Evolutionary conservation across 2,329 filamentous ascomycete genomes (phyloP), one percentile per base, ranked within the genome.

Genomic region (Aspergillus fijiensis): DNA sequence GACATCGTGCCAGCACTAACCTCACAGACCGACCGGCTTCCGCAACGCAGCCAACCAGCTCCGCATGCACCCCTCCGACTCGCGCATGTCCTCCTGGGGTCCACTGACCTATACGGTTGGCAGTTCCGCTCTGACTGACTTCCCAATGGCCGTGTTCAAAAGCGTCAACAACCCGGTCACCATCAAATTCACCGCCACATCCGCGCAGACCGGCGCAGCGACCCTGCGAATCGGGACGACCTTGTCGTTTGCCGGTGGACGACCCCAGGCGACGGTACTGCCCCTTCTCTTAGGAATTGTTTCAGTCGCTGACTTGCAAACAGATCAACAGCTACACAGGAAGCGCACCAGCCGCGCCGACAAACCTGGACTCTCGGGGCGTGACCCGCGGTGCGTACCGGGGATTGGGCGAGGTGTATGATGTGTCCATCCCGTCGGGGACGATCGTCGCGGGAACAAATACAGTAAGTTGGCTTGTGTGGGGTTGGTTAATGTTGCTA

Each of bases 131-230:
- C 69, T 81, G 1, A 74, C 75, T 4, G 79, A 82, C 60, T 87
- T 89, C 69, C 86, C 87, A 49, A 89, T 89, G 87, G 87, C 87
- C 0, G 71, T 88, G 27, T 87, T 87, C 75, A 85, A 87, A 71
- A 72, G 71, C 25, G 81, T 84, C 58, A 88, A 89, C 74, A 80
- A 79, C 61, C 83, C 84, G 0, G 76, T 85, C 14, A 88, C 83
- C 1, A 87, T 89, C 73, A 81, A 81, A 49, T 87, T 89, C 72
- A 82, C 79, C 27, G 79, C 87, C 0, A 73, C 70, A 12, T 79
- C 82, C 16, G 79, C 79, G 2, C 80, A 84, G 5, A 79, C 80
- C 2, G 80, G 76, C 0, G 76, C 82, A 2, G 82, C 84, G 1
- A 89, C 85, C 0, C 80, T 89, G 27, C 81, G 86, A 49, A 83